Evolutionary conservation across 2,329 filamentous ascomycete genomes (phyloP), one percentile per base, ranked within the genome.

Genomic region (Claviceps lovelessii): DNA sequence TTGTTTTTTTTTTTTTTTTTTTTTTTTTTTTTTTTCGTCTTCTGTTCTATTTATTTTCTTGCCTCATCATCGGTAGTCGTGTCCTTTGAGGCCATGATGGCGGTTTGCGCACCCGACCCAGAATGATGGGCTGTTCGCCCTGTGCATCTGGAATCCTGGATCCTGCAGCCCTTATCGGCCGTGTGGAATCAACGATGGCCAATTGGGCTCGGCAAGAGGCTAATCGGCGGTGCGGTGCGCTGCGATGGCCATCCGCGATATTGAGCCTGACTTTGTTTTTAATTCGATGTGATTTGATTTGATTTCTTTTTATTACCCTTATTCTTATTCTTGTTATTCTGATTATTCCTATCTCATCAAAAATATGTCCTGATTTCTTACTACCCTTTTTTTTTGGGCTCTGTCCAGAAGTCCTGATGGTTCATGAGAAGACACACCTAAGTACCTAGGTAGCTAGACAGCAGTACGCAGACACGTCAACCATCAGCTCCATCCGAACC

Each of bases 81-180:
- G 31, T 33, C 31, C 9, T 33, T 4, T 33, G 39, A 41, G 17
- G n/a, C n/a, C 3, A 41, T 41, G 39, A 15, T n/a, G 8, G 15
- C 15, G 6, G 1, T 41, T 7, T 41, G 15, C 17, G 17, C 39
- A 41, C 39, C 39, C 39, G 17, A 29, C 11, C n/a, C 33, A 19
- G 5, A 28, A 11, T 13, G 35, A 15, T 28, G 31, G 17, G 33
- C 49, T 41, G 37, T 41, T 42, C 49, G 15, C 39, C 49, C 35
- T 41, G 49, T 37, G 39, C 35, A 44, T 51, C 37, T 44, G 39
- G 19, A 51, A 23, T 23, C 42, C 37, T 42, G 39, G 23, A 51
- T 23, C 49, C 49, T 51, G 49, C 49, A 51, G 39, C 49, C 23
- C 49, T 44, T 44, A 51, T 44, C 49, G 49, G 31, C 49, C 37